Conservation (phyloP, 306 rosid genomes). For the Rosa rugosa region DNA sequence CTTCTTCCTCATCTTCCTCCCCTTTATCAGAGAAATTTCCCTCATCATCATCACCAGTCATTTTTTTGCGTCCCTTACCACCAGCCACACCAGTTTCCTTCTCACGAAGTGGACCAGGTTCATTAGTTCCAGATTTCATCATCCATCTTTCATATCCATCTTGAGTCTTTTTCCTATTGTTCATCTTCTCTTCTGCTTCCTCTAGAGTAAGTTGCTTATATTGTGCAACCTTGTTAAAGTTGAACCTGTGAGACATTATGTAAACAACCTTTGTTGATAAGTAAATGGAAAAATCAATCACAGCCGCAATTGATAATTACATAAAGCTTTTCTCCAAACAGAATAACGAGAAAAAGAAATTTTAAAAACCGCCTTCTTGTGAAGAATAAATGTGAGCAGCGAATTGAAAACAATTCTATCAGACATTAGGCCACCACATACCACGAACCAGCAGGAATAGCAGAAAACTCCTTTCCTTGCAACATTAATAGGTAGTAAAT, state of each 20-base stretch:
- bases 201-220: slow-evolving; percentile 91
- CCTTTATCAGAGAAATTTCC: slow-evolving; percentile 85
- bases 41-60: slow-evolving; percentile 63
- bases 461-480: slow-evolving; percentile 90
- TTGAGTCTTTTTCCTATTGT: slow-evolving; percentile 88
- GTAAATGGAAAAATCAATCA: slow-evolving; percentile 20
- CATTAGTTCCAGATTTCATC: slow-evolving; percentile 95
- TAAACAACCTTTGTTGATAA: neutral
- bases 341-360: neutral
- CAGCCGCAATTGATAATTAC: neutral
- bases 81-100: slow-evolving; percentile 59
- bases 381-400: neutral
- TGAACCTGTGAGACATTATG: slow-evolving; percentile 56
- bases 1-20: slow-evolving; percentile 93
- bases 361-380: neutral
- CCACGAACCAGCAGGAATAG: slow-evolving; percentile 99
- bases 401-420: neutral
- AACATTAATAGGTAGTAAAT: slow-evolving; percentile 78
- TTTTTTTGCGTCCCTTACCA: slow-evolving; percentile 59
- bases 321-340: neutral
- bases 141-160: slow-evolving; percentile 99
- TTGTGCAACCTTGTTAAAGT: slow-evolving; percentile 92
- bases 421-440: slow-evolving; percentile 33
- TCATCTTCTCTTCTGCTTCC: slow-evolving; percentile 99
- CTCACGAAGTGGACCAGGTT: slow-evolving; percentile 88